phyloP scores from a whole-genome alignment of 1,284 basidiomycete genomes.

The Melanopsichium pennsylvanicum region DNA sequence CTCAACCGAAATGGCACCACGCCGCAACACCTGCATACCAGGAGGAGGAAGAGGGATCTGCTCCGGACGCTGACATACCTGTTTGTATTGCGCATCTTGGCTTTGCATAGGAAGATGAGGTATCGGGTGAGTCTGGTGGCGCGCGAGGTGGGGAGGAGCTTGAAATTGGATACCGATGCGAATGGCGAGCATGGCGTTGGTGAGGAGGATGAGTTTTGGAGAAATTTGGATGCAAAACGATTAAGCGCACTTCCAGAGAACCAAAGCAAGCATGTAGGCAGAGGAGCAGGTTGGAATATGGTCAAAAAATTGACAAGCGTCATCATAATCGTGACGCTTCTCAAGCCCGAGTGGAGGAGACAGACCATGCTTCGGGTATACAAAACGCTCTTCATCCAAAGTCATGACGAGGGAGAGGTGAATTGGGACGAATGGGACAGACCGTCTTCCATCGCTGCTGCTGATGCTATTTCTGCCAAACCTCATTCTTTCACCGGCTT shows the following conservation, averaged over 20 bases:
- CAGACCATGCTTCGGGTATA: constrained; percentile 17
- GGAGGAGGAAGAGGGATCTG: constrained; percentile 59
- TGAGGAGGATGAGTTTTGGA: constrained; percentile 39
- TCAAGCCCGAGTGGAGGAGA: constrained; percentile 32
- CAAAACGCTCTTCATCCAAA: too few relatives aligned
- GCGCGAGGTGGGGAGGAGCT: constrained; percentile 10
- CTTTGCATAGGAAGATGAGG: constrained; percentile 47
- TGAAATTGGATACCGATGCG: constrained; percentile 16
- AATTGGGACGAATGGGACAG: constrained; percentile 38
- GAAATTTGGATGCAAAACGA: constrained; percentile 17
- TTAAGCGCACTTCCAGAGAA: constrained; percentile 2
- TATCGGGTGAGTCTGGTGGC: constrained; percentile 25
- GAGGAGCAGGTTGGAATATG: background rate
- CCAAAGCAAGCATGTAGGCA: background rate
- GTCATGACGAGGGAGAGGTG: background rate
- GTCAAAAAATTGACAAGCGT: constrained; percentile 14
- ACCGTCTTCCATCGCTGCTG: background rate
- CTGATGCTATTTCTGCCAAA: background rate
- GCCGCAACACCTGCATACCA: constrained; percentile 43
- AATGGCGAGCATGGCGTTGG: background rate
- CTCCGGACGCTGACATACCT: constrained; percentile 62
- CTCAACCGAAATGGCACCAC: constrained; percentile 10
- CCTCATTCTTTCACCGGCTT: background rate
- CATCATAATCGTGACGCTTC: constrained; percentile 14
- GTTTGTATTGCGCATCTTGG: constrained; percentile 60